Percentiles rank a stretch among this genome's conserved stretches.
Evolutionary conservation across 495 filamentous ascomycete genomes (phyloP).

Genomic region (Aspergillus mulundensis): DNA sequence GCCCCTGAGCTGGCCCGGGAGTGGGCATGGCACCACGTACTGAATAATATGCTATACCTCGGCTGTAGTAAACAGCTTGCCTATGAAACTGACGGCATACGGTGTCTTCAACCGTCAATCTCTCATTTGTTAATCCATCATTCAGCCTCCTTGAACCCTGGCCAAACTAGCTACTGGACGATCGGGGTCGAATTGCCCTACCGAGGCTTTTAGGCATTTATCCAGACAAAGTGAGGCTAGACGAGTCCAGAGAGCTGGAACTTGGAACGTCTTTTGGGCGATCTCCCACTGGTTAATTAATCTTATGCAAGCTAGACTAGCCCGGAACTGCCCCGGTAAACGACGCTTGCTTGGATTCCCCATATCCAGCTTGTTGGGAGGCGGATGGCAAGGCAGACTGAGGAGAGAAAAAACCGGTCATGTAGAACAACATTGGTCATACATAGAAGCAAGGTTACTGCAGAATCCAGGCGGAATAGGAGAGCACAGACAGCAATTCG

Average conservation of each 20-base stretch:
- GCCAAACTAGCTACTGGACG: background rate
- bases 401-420: conserved; percentile 13
- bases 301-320: conserved; percentile 1
- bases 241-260: background rate
- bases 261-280: conserved; percentile 2
- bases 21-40: background rate
- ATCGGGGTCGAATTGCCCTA: background rate
- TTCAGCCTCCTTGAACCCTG: background rate
- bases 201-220: background rate
- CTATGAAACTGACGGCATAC: background rate
- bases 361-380: background rate
- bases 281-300: conserved; percentile 6
- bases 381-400: background rate
- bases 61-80: background rate
- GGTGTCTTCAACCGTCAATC: background rate
- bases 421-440: background rate
- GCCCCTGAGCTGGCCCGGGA: background rate
- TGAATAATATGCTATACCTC: background rate
- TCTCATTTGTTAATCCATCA: background rate
- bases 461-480: background rate
- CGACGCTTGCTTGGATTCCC: background rate
- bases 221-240: conserved; percentile 5
- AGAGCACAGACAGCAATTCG: background rate
- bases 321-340: background rate
- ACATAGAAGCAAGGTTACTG: background rate